Evolutionary conservation across 2,329 filamentous ascomycete species (phyloP).

Genomic region (Penicillium sp.): DNA sequence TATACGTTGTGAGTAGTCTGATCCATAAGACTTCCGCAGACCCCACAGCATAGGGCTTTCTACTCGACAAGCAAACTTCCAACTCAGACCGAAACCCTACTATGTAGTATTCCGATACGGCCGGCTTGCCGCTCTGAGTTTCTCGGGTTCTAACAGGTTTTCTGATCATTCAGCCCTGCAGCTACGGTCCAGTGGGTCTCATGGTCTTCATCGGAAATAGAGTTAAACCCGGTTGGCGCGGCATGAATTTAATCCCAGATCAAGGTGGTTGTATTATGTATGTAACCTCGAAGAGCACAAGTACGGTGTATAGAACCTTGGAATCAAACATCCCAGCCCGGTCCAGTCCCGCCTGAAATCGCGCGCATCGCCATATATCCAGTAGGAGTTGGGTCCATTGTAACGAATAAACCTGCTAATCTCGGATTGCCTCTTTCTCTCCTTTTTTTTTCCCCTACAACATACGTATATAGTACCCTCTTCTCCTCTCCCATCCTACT

Average conservation of each 20-base stretch:
- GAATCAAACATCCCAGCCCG: neutral
- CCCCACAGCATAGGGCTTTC: neutral
- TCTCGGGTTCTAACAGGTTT: neutral
- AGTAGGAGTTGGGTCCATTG: neutral
- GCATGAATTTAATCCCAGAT: neutral
- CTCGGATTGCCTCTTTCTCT: too few relatives aligned
- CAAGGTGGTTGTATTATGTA: neutral
- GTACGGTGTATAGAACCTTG: neutral
- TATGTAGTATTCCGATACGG: conserved; percentile 10
- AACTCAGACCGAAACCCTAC: neutral
- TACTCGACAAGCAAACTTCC: neutral
- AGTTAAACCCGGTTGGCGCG: neutral
- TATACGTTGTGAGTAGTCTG: too few relatives aligned
- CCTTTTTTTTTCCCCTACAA: too few relatives aligned
- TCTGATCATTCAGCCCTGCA: neutral
- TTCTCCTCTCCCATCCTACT: too few relatives aligned
- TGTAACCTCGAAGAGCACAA: neutral
- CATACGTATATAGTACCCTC: too few relatives aligned
- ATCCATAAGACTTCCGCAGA: too few relatives aligned
- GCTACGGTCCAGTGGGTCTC: neutral
- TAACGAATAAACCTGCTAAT: too few relatives aligned
- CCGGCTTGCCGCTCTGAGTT: conserved; percentile 6
- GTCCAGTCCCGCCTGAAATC: neutral
- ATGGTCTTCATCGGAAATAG: neutral
- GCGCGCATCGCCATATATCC: neutral